Percentiles rank a stretch among this genome's conserved stretches.
These are phyloP conservation scores for Scheffersomyces lignosus DNA, from an alignment of 805 yeast genomes.

Conservation along the genomic window DNA sequence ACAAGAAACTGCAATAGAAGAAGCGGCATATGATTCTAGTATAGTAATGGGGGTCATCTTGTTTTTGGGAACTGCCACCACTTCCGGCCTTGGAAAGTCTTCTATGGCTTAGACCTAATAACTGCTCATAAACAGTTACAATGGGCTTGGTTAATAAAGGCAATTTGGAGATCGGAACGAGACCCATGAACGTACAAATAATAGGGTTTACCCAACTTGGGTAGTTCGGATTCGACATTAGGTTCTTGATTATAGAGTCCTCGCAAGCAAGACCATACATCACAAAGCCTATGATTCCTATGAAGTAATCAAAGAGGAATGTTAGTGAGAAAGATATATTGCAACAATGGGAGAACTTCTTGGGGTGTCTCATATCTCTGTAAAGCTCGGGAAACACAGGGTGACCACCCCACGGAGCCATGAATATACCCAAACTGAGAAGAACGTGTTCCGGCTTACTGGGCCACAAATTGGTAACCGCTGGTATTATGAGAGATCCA, in stretches of 20 bases:
- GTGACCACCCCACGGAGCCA: constrained; percentile 87
- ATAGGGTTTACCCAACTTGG: constrained; percentile 48
- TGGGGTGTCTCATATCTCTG: constrained; percentile 70
- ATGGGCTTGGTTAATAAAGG: constrained; percentile 85
- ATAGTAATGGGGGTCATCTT: not conserved
- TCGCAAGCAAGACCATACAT: constrained; percentile 53
- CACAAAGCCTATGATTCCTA: constrained; percentile 65
- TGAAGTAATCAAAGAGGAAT: constrained; percentile 56
- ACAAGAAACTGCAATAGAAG: constrained; percentile 57
- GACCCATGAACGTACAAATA: constrained; percentile 69
- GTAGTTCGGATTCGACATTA: constrained; percentile 47
- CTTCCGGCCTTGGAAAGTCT: constrained; percentile 6
- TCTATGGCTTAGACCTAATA: constrained; percentile 6
- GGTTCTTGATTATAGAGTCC: constrained; percentile 53
- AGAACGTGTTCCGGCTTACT: constrained; percentile 48
- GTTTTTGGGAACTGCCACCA: not conserved
- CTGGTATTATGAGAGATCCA: constrained; percentile 68
- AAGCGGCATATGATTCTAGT: constrained; percentile 24
- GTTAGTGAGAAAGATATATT: constrained; percentile 61
- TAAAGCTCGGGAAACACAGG: constrained; percentile 75
- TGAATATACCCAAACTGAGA: constrained; percentile 62
- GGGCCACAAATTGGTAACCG: constrained; percentile 72
- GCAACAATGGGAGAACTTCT: constrained; percentile 53
- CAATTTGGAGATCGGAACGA: constrained; percentile 80
- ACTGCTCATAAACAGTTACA: constrained; percentile 60